Evolutionary conservation across 345 rosid genomes (phyloP).

Genomic region (Arabis hirsuta): DNA sequence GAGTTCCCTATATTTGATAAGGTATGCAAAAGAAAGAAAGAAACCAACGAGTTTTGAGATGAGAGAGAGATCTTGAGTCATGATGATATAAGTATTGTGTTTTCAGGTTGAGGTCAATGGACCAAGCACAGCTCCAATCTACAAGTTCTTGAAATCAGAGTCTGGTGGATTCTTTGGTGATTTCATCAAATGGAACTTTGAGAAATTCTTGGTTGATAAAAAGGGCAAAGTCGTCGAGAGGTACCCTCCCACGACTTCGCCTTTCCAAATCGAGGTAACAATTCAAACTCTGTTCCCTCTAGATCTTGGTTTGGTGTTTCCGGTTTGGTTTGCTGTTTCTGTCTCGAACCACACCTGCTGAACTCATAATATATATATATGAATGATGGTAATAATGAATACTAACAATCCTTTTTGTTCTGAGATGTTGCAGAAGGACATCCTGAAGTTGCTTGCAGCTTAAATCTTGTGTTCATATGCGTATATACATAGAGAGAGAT

Average conservation of each 20-base stretch:
- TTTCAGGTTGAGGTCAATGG: constrained; percentile 87
- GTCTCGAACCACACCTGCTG: background rate
- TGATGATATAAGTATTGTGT: constrained; percentile 15
- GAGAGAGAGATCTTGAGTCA: background rate
- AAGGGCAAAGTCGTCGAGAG: constrained; percentile 83
- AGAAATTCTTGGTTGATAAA: constrained; percentile 88
- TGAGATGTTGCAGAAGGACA: constrained; percentile 35
- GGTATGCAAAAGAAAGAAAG: constrained; percentile 29
- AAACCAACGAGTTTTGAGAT: too few species aligned
- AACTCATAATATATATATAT: background rate
- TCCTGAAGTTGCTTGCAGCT: constrained; percentile 28
- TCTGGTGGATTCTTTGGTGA: constrained; percentile 82
- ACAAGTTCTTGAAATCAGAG: constrained; percentile 79
- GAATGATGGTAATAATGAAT: background rate
- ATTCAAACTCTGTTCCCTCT: background rate
- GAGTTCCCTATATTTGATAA: constrained; percentile 89
- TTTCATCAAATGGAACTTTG: constrained; percentile 86
- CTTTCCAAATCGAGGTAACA: constrained; percentile 86
- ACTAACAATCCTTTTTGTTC: constrained; percentile 14
- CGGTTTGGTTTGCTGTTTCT: background rate
- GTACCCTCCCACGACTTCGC: constrained; percentile 91
- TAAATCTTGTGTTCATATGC: constrained; percentile 1
- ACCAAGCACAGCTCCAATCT: constrained; percentile 79
- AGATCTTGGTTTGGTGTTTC: background rate
- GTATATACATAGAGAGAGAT: background rate